A percentile compares a stretch with the other conserved stretches of the same genome.
phyloP scores from a whole-genome alignment of 2,329 filamentous ascomycete genomes.

The Dactylonectria estremocensis region DNA sequence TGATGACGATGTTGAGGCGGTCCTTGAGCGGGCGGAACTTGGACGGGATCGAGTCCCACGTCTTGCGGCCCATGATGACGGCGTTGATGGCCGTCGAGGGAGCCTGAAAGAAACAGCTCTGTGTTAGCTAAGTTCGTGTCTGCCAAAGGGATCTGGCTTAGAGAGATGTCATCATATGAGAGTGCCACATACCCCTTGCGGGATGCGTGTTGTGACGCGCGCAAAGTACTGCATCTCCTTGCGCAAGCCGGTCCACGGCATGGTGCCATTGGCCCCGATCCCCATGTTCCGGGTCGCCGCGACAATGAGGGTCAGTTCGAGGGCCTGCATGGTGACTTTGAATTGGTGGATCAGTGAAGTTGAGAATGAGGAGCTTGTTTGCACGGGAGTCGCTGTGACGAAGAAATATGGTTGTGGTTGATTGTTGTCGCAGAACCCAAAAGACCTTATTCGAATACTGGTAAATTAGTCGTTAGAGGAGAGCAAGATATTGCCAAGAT shows the following conservation, averaged over 20 bases:
- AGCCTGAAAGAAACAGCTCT: slow-evolving; percentile 39
- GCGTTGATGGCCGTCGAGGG: slow-evolving; percentile 70
- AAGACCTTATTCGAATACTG: slow-evolving; percentile 36
- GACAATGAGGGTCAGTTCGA: slow-evolving; percentile 89
- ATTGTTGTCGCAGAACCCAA: slow-evolving; percentile 26
- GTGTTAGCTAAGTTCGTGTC: background rate
- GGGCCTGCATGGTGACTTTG: slow-evolving; percentile 51
- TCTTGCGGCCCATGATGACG: slow-evolving; percentile 98
- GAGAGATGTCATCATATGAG: no score
- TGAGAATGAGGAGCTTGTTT: background rate
- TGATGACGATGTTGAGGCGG: slow-evolving; percentile 87
- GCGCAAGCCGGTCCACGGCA: slow-evolving; percentile 92
- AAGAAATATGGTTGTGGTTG: slow-evolving; percentile 29
- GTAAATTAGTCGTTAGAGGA: slow-evolving; percentile 30
- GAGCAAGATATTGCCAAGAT: no score
- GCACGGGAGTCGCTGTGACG: no score
- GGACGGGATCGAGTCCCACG: slow-evolving; percentile 90
- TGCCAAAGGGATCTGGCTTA: no score
- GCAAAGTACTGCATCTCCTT: slow-evolving; percentile 97
- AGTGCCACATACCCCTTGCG: slow-evolving; percentile 54
- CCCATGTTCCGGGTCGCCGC: slow-evolving; percentile 93
- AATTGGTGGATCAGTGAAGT: slow-evolving; percentile 25
- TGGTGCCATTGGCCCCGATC: slow-evolving; percentile 83
- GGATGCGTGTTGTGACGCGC: slow-evolving; percentile 83
- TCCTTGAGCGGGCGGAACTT: slow-evolving; percentile 85